A percentile compares a stretch with the other conserved stretches of the same genome.
Evolutionary conservation across 306 rosid genomes (phyloP).

Genomic region (Begonia masoniana): DNA sequence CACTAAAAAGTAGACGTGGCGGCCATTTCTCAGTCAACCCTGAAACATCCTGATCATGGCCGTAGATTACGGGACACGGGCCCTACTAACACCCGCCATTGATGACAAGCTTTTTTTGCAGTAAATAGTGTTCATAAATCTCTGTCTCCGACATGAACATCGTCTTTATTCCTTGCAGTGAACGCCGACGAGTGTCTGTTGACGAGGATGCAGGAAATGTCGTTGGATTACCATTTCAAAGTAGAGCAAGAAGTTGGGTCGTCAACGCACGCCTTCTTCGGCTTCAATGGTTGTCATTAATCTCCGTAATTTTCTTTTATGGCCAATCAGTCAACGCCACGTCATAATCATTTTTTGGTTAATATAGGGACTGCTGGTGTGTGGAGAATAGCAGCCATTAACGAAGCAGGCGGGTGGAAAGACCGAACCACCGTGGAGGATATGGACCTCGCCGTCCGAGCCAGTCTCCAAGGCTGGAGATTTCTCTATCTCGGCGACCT

Average conservation of each 20-base stretch:
- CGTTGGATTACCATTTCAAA: constrained; percentile 90
- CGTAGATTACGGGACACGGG: constrained; percentile 11
- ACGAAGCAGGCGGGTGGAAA: constrained; percentile 99
- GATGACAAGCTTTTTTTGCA: no score
- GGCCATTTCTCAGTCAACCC: constrained; percentile 9
- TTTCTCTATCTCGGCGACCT: constrained; percentile 94
- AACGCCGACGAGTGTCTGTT: constrained; percentile 76
- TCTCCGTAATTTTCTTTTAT: background rate
- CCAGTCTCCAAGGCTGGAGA: constrained; percentile 98
- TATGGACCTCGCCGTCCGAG: constrained; percentile 97
- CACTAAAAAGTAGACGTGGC: constrained; percentile 17
- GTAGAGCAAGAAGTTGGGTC: constrained; percentile 99
- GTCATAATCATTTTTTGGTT: background rate
- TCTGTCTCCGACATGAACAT: background rate
- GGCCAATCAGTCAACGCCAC: background rate
- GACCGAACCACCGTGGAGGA: constrained; percentile 97
- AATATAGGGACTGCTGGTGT: constrained; percentile 84
- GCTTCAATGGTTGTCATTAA: constrained; percentile 74
- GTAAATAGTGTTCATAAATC: no score
- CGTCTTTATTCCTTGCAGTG: constrained; percentile 28
- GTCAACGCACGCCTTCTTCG: constrained; percentile 96
- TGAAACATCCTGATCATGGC: constrained; percentile 10
- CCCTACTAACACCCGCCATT: constrained; percentile 5
- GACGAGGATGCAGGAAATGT: constrained; percentile 99
- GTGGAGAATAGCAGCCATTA: constrained; percentile 96